Evolutionary conservation across 345 rosid species (phyloP).

Genomic region (Eucalyptus curtisii): DNA sequence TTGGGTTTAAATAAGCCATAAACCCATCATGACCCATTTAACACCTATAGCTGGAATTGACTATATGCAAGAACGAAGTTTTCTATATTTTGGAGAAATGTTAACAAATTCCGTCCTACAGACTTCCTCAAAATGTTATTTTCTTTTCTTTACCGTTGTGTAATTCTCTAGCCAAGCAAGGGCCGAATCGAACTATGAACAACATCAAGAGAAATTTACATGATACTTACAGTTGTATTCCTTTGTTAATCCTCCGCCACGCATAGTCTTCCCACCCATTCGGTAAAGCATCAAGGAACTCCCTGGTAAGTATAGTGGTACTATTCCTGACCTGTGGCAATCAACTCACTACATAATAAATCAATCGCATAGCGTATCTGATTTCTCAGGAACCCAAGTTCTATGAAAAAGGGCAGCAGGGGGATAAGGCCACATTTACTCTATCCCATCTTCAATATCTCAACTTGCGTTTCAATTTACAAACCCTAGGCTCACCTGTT

Average conservation of each 20-base stretch:
- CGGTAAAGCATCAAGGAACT: slow-evolving; percentile 82
- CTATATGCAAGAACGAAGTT: not conserved
- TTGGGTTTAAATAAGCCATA: too few relatives aligned
- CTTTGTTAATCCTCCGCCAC: slow-evolving; percentile 93
- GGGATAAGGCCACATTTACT: not conserved
- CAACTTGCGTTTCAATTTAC: not conserved
- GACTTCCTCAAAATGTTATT: not conserved
- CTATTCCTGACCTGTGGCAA: slow-evolving; percentile 79
- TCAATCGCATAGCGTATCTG: not conserved
- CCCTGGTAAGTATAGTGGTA: slow-evolving; percentile 84
- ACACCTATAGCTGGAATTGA: not conserved
- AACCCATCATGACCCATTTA: too few relatives aligned
- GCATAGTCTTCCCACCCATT: slow-evolving; percentile 98
- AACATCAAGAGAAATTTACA: not conserved
- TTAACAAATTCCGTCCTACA: not conserved
- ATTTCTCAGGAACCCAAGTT: not conserved
- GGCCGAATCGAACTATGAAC: not conserved
- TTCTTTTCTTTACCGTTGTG: not conserved
- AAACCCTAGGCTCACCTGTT: slow-evolving; percentile 30
- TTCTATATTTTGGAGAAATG: not conserved
- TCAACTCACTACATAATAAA: slow-evolving; percentile 31
- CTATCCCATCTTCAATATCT: not conserved
- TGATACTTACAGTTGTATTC: slow-evolving; percentile 64
- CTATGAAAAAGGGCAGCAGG: not conserved
- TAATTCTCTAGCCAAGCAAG: not conserved